Conservation (phyloP, 805 yeast species). For the Ogataea pini region DNA sequence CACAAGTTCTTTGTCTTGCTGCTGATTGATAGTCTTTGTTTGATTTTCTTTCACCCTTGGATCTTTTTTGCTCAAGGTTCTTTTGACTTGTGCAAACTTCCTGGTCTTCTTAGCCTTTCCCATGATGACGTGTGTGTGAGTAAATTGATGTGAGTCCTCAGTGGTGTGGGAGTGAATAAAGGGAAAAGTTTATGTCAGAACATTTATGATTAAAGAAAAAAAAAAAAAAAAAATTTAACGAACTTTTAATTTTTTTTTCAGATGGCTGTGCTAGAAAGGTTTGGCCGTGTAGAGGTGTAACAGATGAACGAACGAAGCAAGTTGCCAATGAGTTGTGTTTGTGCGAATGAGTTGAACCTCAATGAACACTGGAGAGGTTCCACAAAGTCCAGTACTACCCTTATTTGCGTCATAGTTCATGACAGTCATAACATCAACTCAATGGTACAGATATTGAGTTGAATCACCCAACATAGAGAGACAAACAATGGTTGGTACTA, state of each 20-base stretch:
- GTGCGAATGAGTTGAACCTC: too few relatives aligned
- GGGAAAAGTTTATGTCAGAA: not conserved
- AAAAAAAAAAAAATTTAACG: conserved; percentile 3
- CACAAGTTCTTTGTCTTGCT: conserved; percentile 76
- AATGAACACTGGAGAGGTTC: too few relatives aligned
- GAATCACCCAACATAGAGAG: too few relatives aligned
- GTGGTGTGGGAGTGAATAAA: not conserved
- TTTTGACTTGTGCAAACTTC: conserved; percentile 91
- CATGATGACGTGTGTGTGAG: conserved; percentile 45
- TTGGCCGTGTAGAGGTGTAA: not conserved
- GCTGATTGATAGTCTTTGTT: conserved; percentile 39
- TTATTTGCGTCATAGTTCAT: too few relatives aligned
- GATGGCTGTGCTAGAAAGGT: too few relatives aligned
- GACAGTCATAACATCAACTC: too few relatives aligned
- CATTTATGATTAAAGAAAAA: not conserved
- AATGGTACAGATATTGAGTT: too few relatives aligned
- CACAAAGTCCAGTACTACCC: too few relatives aligned
- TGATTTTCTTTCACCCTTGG: conserved; percentile 54
- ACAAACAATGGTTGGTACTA: too few relatives aligned
- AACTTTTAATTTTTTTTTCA: not conserved
- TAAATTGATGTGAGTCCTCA: not conserved
- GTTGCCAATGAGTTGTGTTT: too few relatives aligned
- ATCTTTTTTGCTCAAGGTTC: conserved; percentile 75
- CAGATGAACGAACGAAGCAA: not conserved
- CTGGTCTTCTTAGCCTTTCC: conserved; percentile 97